Evolutionary conservation across 2,329 filamentous ascomycete genomes (phyloP).

Genomic region (Ceratocystis eucalypticola): DNA sequence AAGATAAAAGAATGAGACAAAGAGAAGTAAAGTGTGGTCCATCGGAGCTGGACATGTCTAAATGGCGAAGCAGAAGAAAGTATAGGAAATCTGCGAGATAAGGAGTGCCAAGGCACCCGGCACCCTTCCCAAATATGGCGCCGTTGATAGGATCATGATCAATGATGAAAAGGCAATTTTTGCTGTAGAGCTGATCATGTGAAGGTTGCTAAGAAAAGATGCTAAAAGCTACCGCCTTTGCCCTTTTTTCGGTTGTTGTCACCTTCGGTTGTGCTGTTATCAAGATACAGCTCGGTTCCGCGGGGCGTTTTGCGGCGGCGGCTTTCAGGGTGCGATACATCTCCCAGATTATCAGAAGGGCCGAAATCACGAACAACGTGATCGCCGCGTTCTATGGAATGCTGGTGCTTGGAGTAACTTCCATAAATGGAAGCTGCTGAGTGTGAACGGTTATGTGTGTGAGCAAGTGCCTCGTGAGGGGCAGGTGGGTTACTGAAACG

Average conservation of each 20-base stretch:
- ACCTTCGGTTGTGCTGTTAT: neutral
- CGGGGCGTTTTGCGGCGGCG: slow-evolving; percentile 17
- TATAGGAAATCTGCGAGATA: neutral
- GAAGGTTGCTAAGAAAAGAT: neutral
- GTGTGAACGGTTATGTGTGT: slow-evolving; percentile 12
- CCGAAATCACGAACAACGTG: slow-evolving; percentile 2
- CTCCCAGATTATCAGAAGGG: slow-evolving; percentile 7
- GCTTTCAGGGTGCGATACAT: slow-evolving; percentile 11
- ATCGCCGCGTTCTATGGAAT: slow-evolving; percentile 1
- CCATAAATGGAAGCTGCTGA: slow-evolving; percentile 9
- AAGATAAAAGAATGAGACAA: slow-evolving; percentile 4
- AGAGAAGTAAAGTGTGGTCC: neutral
- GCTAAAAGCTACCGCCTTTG: slow-evolving; percentile 6
- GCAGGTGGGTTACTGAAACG: slow-evolving; percentile 16
- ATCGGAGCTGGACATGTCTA: neutral
- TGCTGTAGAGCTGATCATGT: neutral
- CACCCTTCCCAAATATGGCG: neutral
- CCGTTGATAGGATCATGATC: neutral
- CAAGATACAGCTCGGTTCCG: slow-evolving; percentile 15
- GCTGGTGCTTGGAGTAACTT: slow-evolving; percentile 7
- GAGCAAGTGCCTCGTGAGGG: slow-evolving; percentile 5
- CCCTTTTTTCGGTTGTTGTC: slow-evolving; percentile 11
- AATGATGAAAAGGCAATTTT: neutral
- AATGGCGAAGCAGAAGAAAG: neutral
- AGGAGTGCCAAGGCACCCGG: neutral